Conservation (phyloP, 495 filamentous ascomycete genomes). For the Bryoglossum gracile region DNA sequence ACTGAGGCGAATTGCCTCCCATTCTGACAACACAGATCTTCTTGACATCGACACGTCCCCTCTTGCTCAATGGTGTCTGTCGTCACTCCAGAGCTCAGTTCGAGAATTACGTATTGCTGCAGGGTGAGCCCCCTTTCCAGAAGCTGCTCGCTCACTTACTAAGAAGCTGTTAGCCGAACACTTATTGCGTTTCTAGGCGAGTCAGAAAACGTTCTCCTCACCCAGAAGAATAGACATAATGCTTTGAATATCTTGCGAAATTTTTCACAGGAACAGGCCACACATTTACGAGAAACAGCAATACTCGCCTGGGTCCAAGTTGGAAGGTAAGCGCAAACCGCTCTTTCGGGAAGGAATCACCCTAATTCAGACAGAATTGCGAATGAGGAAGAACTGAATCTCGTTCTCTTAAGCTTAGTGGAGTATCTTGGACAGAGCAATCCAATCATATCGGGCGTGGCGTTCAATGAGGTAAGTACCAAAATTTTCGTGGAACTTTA, state of each 20-base stretch:
- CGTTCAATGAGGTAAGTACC: conserved; percentile 71
- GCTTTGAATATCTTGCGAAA: conserved; percentile 61
- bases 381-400: conserved; percentile 71
- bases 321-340: conserved; percentile 32
- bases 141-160: conserved; percentile 2
- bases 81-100: conserved; percentile 70
- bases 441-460: conserved; percentile 65
- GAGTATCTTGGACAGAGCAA: conserved; percentile 84
- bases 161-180: conserved; percentile 40
- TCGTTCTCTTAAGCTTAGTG: conserved; percentile 73
- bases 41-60: conserved; percentile 58
- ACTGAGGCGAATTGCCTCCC: conserved; percentile 58
- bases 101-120: conserved; percentile 82
- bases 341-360: not conserved
- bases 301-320: conserved; percentile 79
- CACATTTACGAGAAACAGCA: conserved; percentile 69
- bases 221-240: conserved; percentile 57
- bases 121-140: conserved; percentile 31
- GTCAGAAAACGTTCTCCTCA: conserved; percentile 33
- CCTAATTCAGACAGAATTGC: conserved; percentile 39
- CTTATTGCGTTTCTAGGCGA: conserved; percentile 57
- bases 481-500: too few relatives aligned
- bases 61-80: conserved; percentile 72
- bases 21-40: conserved; percentile 47
- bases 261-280: conserved; percentile 56